Base-by-base conservation (phyloP, 129 eudicot species). In the Rutidosis leptorrhynchoides region DNA sequence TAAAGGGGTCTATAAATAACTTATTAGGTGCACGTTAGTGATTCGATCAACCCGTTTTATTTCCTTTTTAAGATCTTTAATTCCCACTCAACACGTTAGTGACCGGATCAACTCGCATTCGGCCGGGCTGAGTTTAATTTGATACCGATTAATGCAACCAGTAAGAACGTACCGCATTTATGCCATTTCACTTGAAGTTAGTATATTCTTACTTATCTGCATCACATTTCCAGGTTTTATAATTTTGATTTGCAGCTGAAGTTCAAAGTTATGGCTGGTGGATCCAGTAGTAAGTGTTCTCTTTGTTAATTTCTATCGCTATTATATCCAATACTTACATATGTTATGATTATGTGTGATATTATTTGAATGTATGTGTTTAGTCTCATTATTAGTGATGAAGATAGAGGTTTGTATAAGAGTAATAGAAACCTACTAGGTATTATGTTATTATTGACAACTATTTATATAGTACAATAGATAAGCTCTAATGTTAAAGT, bases 241-340 rank as follows among this genome's bases (percentile, higher is more conserved):
- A 17, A 6, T 7, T 27, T 40, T 58, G 33, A 60, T 70, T 59
- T 11, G 75, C 68, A 60, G 75, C 12, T 59, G 68, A 27, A 69
- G 20, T 19, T 32, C 21, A 33, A 43, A 70, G 60, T 20, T 2
- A 71, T 71, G 75, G 75, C 68, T 19, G 68, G 74, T 17, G 74
- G 62, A 62, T 72, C 76, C 24, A 72, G 69, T 4, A 72, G 76
- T 72, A 60, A 15, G 76, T 62, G 54, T 49, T 29, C n/a, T n/a
- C n/a, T 72, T 62, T 62, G 12, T 19, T 49, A 3, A 71, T 15
- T 30, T 16, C 4, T 70, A n/a, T n/a, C n/a, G 51, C 59, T 10
- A 45, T 45, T 2, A 59, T 20, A 10, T 43, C 29, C n/a, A n/a
- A n/a, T n/a, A n/a, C n/a, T 45, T n/a, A n/a, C n/a, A n/a, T n/a